These are phyloP conservation scores for Stereocaulon alpinum DNA, from an alignment of 495 filamentous ascomycete species.

Conservation along the genomic window DNA sequence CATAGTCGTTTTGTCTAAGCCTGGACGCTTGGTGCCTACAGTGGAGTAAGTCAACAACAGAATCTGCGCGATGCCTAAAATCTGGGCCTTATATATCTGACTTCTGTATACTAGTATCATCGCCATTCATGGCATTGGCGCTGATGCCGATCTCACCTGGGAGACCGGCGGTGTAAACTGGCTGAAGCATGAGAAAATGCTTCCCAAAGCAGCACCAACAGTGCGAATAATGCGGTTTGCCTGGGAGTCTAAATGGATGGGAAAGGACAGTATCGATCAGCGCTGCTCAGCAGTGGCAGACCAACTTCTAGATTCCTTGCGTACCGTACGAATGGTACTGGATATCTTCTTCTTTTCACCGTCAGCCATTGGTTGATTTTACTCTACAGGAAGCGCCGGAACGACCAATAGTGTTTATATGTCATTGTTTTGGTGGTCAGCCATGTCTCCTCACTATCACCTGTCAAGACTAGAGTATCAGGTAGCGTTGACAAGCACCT, in stretches of 20 bases:
- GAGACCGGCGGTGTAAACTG: slow-evolving; percentile 16
- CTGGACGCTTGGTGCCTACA: neutral
- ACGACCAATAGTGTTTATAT: slow-evolving; percentile 6
- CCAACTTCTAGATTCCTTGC: neutral
- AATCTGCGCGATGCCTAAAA: neutral
- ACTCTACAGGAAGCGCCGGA: neutral
- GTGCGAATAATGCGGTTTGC: slow-evolving; percentile 25
- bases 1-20: neutral
- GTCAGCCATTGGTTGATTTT: neutral
- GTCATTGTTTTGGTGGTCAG: slow-evolving; percentile 8
- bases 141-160: neutral
- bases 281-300: neutral
- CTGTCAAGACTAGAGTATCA: no score
- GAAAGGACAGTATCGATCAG: neutral
- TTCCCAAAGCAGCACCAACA: slow-evolving; percentile 18
- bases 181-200: slow-evolving; percentile 25
- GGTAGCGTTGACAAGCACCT: neutral
- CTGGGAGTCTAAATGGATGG: slow-evolving; percentile 21
- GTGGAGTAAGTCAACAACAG: neutral
- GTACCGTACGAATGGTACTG: neutral
- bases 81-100: neutral
- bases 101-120: neutral
- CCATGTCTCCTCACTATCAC: neutral
- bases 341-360: neutral
- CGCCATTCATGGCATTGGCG: slow-evolving; percentile 6